Evolutionary conservation across 805 yeast genomes (phyloP), one percentile per base, ranked within the genome.

Genomic region (Saccharomycopsis amapae): DNA sequence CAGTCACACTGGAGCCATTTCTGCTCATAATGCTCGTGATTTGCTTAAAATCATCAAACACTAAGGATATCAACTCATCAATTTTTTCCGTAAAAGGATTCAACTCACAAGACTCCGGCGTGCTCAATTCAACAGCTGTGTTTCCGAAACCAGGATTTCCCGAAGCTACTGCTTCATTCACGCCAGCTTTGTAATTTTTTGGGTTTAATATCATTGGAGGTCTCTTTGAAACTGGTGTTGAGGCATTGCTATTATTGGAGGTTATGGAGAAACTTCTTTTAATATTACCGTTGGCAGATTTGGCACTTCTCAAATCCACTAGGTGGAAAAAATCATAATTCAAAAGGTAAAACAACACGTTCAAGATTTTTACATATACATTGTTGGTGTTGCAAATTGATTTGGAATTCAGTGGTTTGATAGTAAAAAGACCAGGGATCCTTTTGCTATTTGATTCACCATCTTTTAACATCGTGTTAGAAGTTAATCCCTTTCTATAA

Each of bases 1-100:
- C n/a, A n/a, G n/a, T n/a, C n/a, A n/a, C n/a, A n/a, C n/a, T n/a
- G n/a, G 5, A 31, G 35, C 15, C 6, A 31, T n/a, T n/a, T n/a
- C 15, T 31, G 17, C 20, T 26, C 35, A 42, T 24, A 18, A 20
- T 28, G 10, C 24, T 20, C 10, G 37, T 37, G 3, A 46, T 7
- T 24, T 22, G 19, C 18, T 40, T 15, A 30, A 44, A 47, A 18
- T 49, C 47, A n/a, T 41, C 52, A 32, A 49, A 49, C 5, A 49
- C 34, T 5, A 41, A 23, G 20, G n/a, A 17, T 13, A 49, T 38
- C 22, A 49, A 20, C 32, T 28, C 33, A 22, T 49, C 47, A 45
- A 49, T 23, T 10, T 32, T 41, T 5, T 45, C 40, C 20, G 38
- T 33, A 26, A 48, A 44, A 13, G 19, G 15, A 26, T 35, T 13